These are phyloP conservation scores for Gentiana straminea DNA, from an alignment of 257 asterid species.

Conservation along the genomic window DNA sequence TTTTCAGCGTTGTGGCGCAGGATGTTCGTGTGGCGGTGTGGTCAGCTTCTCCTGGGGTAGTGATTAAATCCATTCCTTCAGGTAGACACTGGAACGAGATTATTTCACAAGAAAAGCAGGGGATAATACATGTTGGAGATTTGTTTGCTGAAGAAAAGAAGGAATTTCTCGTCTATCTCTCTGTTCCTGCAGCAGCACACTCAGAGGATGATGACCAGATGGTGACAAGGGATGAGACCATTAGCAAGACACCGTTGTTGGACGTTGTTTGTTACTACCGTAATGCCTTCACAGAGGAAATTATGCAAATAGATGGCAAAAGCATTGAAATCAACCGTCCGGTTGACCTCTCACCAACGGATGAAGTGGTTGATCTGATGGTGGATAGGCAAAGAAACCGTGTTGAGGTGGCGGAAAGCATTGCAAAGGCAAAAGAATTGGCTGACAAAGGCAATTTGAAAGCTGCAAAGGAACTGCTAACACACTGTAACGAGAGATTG, in stretches of 20 bases:
- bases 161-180: constrained; percentile 8
- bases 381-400: constrained; percentile 41
- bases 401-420: constrained; percentile 19
- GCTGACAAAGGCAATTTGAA: constrained; percentile 33
- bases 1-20: too few species aligned
- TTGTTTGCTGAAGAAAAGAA: constrained; percentile 14
- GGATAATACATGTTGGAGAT: constrained; percentile 7
- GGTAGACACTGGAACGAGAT: too few species aligned
- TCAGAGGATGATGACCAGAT: neutral
- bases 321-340: constrained; percentile 27
- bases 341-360: constrained; percentile 4
- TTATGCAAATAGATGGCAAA: constrained; percentile 8
- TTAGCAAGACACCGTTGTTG: neutral
- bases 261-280: neutral
- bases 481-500: constrained; percentile 8
- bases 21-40: too few species aligned
- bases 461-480: constrained; percentile 17
- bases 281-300: constrained; percentile 8
- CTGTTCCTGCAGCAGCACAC: neutral
- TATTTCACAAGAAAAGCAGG: neutral
- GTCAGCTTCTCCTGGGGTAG: too few species aligned
- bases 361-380: constrained; percentile 17
- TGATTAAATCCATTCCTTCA: too few species aligned
- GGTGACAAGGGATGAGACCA: neutral
- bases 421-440: constrained; percentile 26